Conservation (phyloP, 106 monocot genomes). For the Hemerocallis citrina region DNA sequence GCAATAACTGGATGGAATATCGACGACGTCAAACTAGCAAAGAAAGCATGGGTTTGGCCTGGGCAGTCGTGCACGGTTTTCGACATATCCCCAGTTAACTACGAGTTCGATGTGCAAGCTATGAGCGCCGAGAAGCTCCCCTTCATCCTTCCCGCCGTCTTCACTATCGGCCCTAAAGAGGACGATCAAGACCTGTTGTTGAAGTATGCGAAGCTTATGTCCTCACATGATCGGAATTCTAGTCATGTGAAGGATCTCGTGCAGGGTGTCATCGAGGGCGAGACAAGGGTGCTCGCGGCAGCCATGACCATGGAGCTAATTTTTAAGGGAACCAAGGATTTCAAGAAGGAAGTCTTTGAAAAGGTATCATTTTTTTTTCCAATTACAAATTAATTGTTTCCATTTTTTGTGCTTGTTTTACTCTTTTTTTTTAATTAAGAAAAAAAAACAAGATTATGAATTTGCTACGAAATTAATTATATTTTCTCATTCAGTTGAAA, state of each 20-base stretch:
- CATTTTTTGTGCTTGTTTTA: too few relatives aligned
- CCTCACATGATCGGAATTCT: slow-evolving; percentile 12
- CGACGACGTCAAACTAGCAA: slow-evolving; percentile 9
- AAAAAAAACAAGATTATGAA: too few relatives aligned
- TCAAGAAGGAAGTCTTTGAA: slow-evolving; percentile 21
- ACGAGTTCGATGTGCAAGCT: slow-evolving; percentile 22
- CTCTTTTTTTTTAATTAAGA: not conserved
- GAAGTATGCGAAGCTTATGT: slow-evolving; percentile 19
- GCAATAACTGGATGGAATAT: slow-evolving; percentile 15
- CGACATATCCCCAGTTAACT: slow-evolving; percentile 16
- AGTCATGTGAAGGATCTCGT: slow-evolving; percentile 23
- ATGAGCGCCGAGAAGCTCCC: slow-evolving; percentile 28
- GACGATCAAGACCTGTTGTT: slow-evolving; percentile 12
- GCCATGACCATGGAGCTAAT: slow-evolving; percentile 30
- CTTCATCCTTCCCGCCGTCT: slow-evolving; percentile 26
- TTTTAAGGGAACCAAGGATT: slow-evolving; percentile 18
- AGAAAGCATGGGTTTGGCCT: slow-evolving; percentile 12
- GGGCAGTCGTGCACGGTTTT: slow-evolving; percentile 9
- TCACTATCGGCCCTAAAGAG: slow-evolving; percentile 22
- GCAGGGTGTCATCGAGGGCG: slow-evolving; percentile 19
- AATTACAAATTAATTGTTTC: too few relatives aligned
- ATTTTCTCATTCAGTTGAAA: too few relatives aligned
- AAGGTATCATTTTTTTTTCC: not conserved
- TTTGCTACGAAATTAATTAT: too few relatives aligned
- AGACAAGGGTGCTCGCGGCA: slow-evolving; percentile 15